phyloP scores from a whole-genome alignment of 352 stramenopile genomes.

The Phytophthora macrochlamydospora region DNA sequence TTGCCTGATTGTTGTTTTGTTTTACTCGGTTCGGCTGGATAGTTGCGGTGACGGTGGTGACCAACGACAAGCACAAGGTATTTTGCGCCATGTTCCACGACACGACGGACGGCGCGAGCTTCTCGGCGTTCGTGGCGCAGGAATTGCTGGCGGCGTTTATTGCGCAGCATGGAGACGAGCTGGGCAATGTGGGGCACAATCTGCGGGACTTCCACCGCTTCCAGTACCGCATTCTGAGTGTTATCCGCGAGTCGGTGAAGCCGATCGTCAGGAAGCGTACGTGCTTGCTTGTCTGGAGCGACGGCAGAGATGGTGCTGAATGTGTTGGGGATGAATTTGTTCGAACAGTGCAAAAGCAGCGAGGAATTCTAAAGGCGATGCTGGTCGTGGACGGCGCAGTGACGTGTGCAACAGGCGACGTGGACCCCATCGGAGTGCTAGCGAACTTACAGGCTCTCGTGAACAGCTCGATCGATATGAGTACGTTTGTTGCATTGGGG shows the following conservation, averaged over 20 bases:
- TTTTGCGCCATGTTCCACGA: constrained; percentile 94
- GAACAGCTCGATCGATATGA: constrained; percentile 87
- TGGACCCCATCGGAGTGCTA: constrained; percentile 91
- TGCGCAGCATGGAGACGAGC: constrained; percentile 71
- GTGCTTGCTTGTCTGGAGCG: constrained; percentile 13
- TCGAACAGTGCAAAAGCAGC: constrained; percentile 81
- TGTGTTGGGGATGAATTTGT: constrained; percentile 6
- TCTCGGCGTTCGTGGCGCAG: constrained; percentile 87
- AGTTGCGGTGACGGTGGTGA: constrained; percentile 91
- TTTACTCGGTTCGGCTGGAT: not conserved
- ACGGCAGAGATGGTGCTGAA: constrained; percentile 5
- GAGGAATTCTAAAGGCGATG: constrained; percentile 88
- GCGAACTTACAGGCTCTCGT: constrained; percentile 90
- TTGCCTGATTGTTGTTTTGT: not conserved
- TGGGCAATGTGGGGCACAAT: constrained; percentile 88
- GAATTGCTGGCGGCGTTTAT: constrained; percentile 89
- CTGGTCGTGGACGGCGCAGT: constrained; percentile 88
- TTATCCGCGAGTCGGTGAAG: constrained; percentile 85
- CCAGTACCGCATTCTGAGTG: constrained; percentile 81
- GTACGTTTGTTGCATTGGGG: constrained; percentile 38
- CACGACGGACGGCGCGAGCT: constrained; percentile 71
- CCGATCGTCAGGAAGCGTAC: constrained; percentile 85
- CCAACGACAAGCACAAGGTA: constrained; percentile 88
- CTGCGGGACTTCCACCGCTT: constrained; percentile 92
- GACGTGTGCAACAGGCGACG: constrained; percentile 82